Evolutionary conservation across 352 stramenopile species (phyloP).

Genomic region (Phytophthora sojae): DNA sequence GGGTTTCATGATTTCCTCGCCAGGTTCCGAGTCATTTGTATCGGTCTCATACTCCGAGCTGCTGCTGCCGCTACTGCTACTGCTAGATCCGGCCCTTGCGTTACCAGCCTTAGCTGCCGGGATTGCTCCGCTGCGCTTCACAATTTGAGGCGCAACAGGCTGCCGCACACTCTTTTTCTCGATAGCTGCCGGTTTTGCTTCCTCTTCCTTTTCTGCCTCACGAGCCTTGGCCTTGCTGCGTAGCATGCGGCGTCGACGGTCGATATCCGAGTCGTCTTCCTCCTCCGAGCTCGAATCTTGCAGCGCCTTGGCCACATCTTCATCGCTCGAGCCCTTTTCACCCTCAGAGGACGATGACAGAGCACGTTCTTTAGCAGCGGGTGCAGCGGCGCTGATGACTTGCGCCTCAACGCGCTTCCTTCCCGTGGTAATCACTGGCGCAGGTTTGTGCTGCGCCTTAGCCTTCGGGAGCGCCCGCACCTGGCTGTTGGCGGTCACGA

Average conservation of each 20-base stretch:
- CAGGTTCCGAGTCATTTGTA: constrained; percentile 75
- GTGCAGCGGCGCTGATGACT: constrained; percentile 40
- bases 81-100: constrained; percentile 50
- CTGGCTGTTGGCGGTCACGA: constrained; percentile 74
- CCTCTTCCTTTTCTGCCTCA: constrained; percentile 18
- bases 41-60: constrained; percentile 87
- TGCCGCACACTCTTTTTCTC: constrained; percentile 26
- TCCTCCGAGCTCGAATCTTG: constrained; percentile 83
- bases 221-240: constrained; percentile 57
- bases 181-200: background rate
- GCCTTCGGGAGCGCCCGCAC: constrained; percentile 50
- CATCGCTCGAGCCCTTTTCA: constrained; percentile 29
- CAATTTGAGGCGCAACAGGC: constrained; percentile 46
- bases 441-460: constrained; percentile 33
- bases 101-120: constrained; percentile 2
- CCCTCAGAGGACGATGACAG: constrained; percentile 25
- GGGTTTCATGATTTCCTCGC: constrained; percentile 88
- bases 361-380: constrained; percentile 17
- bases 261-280: constrained; percentile 71
- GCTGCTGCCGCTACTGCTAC: constrained; percentile 50
- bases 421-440: constrained; percentile 24
- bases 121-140: constrained; percentile 33
- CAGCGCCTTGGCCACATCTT: constrained; percentile 58
- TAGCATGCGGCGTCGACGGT: constrained; percentile 65
- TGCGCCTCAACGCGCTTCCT: constrained; percentile 71